Conservation (phyloP, 345 rosid genomes). For the Acer negundo region DNA sequence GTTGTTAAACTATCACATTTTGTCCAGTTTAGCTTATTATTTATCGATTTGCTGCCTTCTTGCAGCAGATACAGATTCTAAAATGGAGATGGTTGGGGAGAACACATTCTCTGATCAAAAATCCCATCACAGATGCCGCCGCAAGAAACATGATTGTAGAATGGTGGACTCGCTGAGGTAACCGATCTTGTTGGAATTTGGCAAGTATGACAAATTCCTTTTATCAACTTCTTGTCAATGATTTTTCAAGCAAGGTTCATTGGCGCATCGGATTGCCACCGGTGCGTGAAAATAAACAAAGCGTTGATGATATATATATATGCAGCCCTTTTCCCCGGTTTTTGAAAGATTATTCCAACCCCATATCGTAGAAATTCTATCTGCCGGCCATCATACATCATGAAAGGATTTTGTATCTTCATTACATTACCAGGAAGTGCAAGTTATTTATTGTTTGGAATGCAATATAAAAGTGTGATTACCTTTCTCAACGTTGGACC, state of each 20-base stretch:
- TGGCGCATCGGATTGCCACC: slow-evolving; percentile 1
- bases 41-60: slow-evolving; percentile 13
- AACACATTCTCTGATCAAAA: slow-evolving; percentile 76
- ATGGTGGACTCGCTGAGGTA: slow-evolving; percentile 61
- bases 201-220: neutral
- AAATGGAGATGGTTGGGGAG: slow-evolving; percentile 71
- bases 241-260: neutral
- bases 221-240: neutral
- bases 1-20: neutral
- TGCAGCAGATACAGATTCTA: slow-evolving; percentile 55
- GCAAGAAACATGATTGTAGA: slow-evolving; percentile 84
- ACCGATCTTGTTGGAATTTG: slow-evolving; percentile 17
- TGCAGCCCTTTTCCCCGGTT: neutral
- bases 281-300: neutral
- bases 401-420: slow-evolving; percentile 15
- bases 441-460: too few relatives aligned
- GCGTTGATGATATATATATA: neutral
- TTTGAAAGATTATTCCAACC: neutral
- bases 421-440: neutral
- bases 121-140: slow-evolving; percentile 74
- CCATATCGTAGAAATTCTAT: neutral
- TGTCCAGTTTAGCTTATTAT: neutral
- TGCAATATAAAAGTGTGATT: too few relatives aligned
- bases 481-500: neutral
- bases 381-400: slow-evolving; percentile 2